Evolutionary conservation across 805 yeast genomes (phyloP).

Genomic region (Komagataella populi): DNA sequence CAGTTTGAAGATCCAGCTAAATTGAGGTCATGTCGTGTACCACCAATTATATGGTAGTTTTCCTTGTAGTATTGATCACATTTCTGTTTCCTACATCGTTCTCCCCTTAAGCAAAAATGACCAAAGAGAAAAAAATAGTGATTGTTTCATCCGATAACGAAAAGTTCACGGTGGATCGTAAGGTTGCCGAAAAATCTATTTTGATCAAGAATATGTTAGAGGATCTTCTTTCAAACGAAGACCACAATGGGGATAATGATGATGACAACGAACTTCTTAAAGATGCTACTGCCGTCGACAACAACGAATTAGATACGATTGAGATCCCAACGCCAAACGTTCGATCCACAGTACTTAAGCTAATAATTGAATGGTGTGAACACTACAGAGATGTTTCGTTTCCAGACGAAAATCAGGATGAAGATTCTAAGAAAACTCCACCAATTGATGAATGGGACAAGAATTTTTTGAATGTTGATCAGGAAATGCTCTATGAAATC

Average conservation of each 20-base stretch:
- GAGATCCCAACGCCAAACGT: constrained; percentile 88
- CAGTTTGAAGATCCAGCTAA: too few relatives aligned
- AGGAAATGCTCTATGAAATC: constrained; percentile 73
- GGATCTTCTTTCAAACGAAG: constrained; percentile 30
- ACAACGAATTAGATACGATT: constrained; percentile 53
- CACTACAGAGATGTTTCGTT: constrained; percentile 75
- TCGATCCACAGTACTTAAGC: constrained; percentile 71
- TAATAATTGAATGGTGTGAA: constrained; percentile 93
- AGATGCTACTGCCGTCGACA: constrained; percentile 27
- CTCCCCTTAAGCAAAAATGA: constrained; percentile 9
- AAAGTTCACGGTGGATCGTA: constrained; percentile 58
- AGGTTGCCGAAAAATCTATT: constrained; percentile 78
- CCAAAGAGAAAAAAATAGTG: constrained; percentile 5
- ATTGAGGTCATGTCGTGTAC: background rate
- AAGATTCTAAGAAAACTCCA: constrained; percentile 73
- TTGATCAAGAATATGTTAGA: constrained; percentile 78
- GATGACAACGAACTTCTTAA: constrained; percentile 18
- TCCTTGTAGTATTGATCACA: background rate
- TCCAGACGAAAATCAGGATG: constrained; percentile 70
- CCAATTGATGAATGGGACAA: constrained; percentile 96
- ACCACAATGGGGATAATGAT: constrained; percentile 5
- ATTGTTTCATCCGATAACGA: constrained; percentile 75
- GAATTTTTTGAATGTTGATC: constrained; percentile 87
- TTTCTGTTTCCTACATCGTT: background rate
- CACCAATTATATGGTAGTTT: background rate